Conservation (phyloP, 2,329 filamentous ascomycete species). For the Helicocarpus griseus region DNA sequence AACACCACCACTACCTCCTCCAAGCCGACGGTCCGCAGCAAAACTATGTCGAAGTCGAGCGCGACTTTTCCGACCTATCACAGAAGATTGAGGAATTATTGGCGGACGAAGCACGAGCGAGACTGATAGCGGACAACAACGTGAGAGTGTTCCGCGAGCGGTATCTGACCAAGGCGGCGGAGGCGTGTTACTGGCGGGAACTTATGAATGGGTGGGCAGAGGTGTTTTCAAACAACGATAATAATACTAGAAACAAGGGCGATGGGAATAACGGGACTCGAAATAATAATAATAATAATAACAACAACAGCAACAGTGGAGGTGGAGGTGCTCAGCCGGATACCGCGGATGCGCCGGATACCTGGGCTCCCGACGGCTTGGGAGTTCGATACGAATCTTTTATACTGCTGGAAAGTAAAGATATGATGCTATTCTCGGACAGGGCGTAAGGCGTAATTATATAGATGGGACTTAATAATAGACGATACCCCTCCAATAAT, state of each 20-base stretch:
- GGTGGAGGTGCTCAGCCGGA: too few relatives aligned
- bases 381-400: slow-evolving; percentile 25
- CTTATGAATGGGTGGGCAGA: background rate
- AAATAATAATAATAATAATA: too few relatives aligned
- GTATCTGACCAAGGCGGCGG: slow-evolving; percentile 42
- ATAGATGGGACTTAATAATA: background rate
- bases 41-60: slow-evolving; percentile 39
- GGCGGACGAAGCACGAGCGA: slow-evolving; percentile 27
- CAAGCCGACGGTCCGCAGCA: slow-evolving; percentile 34
- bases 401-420: slow-evolving; percentile 18
- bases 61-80: slow-evolving; percentile 47
- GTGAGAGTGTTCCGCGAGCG: slow-evolving; percentile 38
- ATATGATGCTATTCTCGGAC: slow-evolving; percentile 13
- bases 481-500: background rate
- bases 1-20: slow-evolving; percentile 40
- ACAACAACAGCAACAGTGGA: too few relatives aligned
- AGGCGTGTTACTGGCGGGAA: slow-evolving; percentile 41
- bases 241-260: slow-evolving; percentile 1
- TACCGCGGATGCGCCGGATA: too few relatives aligned
- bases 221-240: slow-evolving; percentile 6
- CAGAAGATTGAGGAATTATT: slow-evolving; percentile 30
- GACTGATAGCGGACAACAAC: slow-evolving; percentile 39
- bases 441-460: background rate
- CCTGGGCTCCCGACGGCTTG: too few relatives aligned
- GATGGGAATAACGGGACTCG: slow-evolving; percentile 5